phyloP scores from a whole-genome alignment of 2,329 filamentous ascomycete species.

The Beauveria brongniartii region DNA sequence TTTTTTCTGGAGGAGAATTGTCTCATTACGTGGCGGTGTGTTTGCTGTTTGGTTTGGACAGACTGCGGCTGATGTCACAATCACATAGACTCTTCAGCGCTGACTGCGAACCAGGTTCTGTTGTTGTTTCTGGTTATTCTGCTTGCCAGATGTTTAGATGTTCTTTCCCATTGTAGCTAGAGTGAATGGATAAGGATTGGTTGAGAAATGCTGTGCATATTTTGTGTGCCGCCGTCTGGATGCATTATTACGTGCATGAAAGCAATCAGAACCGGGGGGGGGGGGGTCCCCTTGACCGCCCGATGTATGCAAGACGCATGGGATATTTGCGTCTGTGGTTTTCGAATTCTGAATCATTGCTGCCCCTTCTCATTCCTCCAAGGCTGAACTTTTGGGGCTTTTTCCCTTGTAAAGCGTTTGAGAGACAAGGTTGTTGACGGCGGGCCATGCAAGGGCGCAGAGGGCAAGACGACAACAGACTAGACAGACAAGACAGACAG shows the following conservation, averaged over 20 bases:
- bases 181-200: no score
- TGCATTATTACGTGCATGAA: not conserved
- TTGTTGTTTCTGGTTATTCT: not conserved
- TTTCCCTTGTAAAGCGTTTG: not conserved
- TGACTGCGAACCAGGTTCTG: not conserved
- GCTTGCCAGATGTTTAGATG: not conserved
- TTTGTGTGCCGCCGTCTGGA: not conserved
- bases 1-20: not conserved
- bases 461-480: no score
- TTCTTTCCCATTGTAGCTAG: not conserved
- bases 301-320: not conserved
- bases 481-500: no score
- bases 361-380: not conserved
- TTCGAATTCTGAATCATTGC: not conserved
- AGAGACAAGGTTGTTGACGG: no score
- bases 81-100: not conserved
- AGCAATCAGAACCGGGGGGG: not conserved
- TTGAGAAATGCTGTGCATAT: not conserved
- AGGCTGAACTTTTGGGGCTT: not conserved
- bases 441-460: no score
- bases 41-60: not conserved
- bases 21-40: slow-evolving; percentile 4
- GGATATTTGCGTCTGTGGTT: not conserved
- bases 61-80: slow-evolving; percentile 5
- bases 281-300: not conserved